Base-by-base conservation (phyloP, 257 asterid genomes). In the Galeopsis tetrahit region DNA sequence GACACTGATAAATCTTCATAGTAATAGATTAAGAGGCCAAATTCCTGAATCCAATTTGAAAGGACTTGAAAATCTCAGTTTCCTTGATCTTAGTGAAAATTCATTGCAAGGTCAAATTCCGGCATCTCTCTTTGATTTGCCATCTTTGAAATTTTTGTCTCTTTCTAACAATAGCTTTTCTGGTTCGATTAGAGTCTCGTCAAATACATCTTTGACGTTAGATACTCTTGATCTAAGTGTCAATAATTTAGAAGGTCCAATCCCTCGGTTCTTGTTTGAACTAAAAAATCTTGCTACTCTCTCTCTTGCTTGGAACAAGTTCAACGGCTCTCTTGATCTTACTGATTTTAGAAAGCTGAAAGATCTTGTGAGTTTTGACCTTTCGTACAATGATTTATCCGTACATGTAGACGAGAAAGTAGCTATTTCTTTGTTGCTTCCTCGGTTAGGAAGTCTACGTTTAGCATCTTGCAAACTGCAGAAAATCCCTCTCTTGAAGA, bases 401-500 rank as follows among this genome's bases (percentile, higher is more conserved):
- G 15, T 84, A 35, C 77, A 32, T 67, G 79, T 71, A 6, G 43
- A 52, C 6, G 71, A 76, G 39, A 42, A 76, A 4, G 61, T 53
- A 38, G 7, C 70, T 62, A 9, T 83, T 1, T 63, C 79, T 1
- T 58, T 63, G 15, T 58, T 83, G 79, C 71, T 76, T 61, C 88
- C 88, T 3, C 49, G 71, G 62, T 43, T 84, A 77, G 69, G 79
- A n/a, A 69, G 53, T 15, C 63, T 84, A 28, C 44, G 35, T 63
- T 46, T 89, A 51, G 88, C 89, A 0, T 85, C 91, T 17, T 87
- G 96, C 81, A 84, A 81, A 11, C 55, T 89, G 65, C 66, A 77
- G 43, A 82, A 75, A n/a, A 31, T 84, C 17, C 93, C 87, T 4
- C 68, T 42, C 60, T 68, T 87, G 69, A 78, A 59, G 66, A 84